Conservation (phyloP, 108 stramenopile species). For the Nannochloropsis granulata region DNA sequence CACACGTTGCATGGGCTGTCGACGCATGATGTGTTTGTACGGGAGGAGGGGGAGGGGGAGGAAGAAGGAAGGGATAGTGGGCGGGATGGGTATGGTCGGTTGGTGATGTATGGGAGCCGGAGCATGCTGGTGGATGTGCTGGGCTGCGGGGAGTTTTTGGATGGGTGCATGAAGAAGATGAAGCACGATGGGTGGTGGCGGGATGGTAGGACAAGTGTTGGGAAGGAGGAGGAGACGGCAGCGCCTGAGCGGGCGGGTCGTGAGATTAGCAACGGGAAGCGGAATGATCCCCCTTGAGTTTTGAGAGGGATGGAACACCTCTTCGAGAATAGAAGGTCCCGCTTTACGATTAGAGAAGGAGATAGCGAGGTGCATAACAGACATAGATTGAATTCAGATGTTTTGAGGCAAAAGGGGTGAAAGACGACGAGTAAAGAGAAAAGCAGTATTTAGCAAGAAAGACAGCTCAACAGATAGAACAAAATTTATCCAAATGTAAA, state of each 20-base stretch:
- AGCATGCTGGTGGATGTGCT: background rate
- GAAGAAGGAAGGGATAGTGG: background rate
- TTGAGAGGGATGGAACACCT: too few species aligned
- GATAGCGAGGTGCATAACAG: too few species aligned
- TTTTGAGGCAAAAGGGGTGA: too few species aligned
- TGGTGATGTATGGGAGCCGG: background rate
- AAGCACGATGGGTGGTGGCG: background rate
- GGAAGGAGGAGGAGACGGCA: background rate
- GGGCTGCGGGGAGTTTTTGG: background rate
- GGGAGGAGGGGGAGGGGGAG: background rate
- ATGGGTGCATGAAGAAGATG: background rate
- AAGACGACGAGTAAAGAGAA: too few species aligned
- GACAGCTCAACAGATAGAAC: too few species aligned
- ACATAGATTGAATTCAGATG: too few species aligned
- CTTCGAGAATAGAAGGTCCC: too few species aligned
- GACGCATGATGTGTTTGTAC: background rate
- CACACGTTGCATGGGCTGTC: background rate
- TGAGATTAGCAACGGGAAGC: background rate
- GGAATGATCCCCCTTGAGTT: background rate
- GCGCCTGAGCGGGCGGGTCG: background rate
- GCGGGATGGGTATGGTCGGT: background rate
- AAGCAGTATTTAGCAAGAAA: too few species aligned
- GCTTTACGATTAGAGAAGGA: too few species aligned
- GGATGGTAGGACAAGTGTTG: background rate
- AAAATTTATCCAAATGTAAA: too few species aligned